Percentiles rank a stretch among this genome's conserved stretches.
Conservation (phyloP, 2,329 filamentous ascomycete genomes). For the Aspergillus sp. region DNA sequence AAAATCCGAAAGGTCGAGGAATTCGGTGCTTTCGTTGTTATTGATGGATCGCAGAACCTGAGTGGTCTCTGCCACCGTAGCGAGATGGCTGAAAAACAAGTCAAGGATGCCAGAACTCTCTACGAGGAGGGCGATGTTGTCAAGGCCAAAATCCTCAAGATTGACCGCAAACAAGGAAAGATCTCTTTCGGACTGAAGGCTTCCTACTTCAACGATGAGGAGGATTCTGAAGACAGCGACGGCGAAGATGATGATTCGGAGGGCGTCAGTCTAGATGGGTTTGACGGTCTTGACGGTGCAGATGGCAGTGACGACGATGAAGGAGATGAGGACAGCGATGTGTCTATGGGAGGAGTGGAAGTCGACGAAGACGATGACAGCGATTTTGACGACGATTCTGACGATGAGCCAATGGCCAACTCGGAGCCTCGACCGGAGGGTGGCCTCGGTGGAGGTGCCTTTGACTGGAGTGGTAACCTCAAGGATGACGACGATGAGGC, state of each 20-base stretch:
- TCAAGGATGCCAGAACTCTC: slow-evolving; percentile 82
- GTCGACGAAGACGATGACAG: slow-evolving; percentile 44
- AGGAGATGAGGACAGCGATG: slow-evolving; percentile 23
- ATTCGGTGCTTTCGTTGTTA: slow-evolving; percentile 89
- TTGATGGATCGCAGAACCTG: slow-evolving; percentile 83
- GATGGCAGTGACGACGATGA: slow-evolving; percentile 30
- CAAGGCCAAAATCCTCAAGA: slow-evolving; percentile 81
- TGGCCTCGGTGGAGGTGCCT: slow-evolving; percentile 71
- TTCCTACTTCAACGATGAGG: slow-evolving; percentile 71
- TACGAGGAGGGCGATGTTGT: slow-evolving; percentile 91
- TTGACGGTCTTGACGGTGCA: slow-evolving; percentile 33
- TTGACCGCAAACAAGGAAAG: slow-evolving; percentile 72
- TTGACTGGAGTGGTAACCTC: slow-evolving; percentile 79
- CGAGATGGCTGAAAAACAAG: slow-evolving; percentile 81
- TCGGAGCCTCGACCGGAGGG: slow-evolving; percentile 25
- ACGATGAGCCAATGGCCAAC: slow-evolving; percentile 44
- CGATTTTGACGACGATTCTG: slow-evolving; percentile 46
- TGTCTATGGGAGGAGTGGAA: slow-evolving; percentile 46
- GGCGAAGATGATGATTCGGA: slow-evolving; percentile 46
- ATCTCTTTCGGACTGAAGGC: slow-evolving; percentile 92
- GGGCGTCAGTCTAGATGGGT: slow-evolving; percentile 30
- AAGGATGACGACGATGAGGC: slow-evolving; percentile 52
- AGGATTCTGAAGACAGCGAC: slow-evolving; percentile 43
- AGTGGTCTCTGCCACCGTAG: slow-evolving; percentile 91
- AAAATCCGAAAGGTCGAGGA: slow-evolving; percentile 92